These are phyloP conservation scores for Agaricus blazei DNA, from an alignment of 768 basidiomycete species.

Conservation along the genomic window DNA sequence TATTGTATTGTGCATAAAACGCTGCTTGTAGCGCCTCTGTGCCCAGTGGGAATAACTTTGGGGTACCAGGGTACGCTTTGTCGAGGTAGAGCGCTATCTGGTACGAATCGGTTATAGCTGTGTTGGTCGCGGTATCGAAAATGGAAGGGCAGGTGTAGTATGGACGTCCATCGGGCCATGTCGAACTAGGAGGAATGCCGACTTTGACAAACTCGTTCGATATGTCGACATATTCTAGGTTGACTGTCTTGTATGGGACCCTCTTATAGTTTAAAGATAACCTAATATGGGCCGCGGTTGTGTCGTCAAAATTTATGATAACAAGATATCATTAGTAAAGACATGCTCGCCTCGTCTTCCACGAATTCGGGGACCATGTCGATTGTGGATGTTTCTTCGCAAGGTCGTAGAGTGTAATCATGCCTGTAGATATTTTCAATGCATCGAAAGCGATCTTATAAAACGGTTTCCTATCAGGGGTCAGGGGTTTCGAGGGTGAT, in stretches of 20 bases:
- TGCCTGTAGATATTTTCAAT: not conserved
- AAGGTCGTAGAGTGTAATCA: no score
- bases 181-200: slow-evolving; percentile 21
- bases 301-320: not conserved
- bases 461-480: no score
- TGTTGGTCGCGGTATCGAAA: slow-evolving; percentile 31
- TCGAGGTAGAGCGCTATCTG: slow-evolving; percentile 42
- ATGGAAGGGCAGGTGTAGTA: slow-evolving; percentile 40
- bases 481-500: no score
- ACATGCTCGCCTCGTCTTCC: no score
- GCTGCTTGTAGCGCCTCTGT: slow-evolving; percentile 26
- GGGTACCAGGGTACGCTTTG: slow-evolving; percentile 31
- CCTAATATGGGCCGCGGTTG: not conserved
- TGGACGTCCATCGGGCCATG: slow-evolving; percentile 19
- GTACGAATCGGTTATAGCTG: slow-evolving; percentile 29
- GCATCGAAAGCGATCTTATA: no score
- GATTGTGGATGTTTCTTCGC: no score
- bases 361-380: no score
- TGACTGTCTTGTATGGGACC: slow-evolving; percentile 28
- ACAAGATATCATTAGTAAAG: no score
- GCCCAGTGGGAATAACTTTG: slow-evolving; percentile 26
- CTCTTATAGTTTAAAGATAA: slow-evolving; percentile 8
- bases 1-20: slow-evolving; percentile 14
- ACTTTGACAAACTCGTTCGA: slow-evolving; percentile 17
- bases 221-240: slow-evolving; percentile 40